Conservation (phyloP, 352 stramenopile genomes). For the Phytophthora vignae region DNA sequence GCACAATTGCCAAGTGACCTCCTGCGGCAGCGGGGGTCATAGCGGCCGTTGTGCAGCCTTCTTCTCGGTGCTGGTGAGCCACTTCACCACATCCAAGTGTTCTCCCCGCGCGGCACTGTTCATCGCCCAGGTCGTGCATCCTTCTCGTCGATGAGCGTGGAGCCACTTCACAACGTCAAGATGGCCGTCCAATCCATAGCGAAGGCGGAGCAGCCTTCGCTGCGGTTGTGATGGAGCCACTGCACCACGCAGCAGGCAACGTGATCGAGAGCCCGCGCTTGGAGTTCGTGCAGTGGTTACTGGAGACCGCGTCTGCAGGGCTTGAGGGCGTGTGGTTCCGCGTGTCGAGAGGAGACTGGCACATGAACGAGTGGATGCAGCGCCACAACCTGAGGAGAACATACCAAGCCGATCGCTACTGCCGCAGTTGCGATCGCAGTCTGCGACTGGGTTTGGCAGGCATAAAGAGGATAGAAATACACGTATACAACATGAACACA, state of each 20-base stretch:
- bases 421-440: too few species aligned
- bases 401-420: background rate
- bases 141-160: slow-evolving; percentile 2
- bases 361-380: slow-evolving; percentile 21
- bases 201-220: slow-evolving; percentile 3
- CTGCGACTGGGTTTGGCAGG: background rate
- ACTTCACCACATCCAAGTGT: slow-evolving; percentile 12
- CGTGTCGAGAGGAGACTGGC: slow-evolving; percentile 11
- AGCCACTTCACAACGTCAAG: slow-evolving; percentile 18
- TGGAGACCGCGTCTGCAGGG: background rate
- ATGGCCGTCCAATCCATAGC: slow-evolving; percentile 17
- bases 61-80: slow-evolving; percentile 6
- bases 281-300: slow-evolving; percentile 22
- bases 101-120: slow-evolving; percentile 4
- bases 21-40: slow-evolving; percentile 1
- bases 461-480: background rate
- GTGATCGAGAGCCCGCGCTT: slow-evolving; percentile 4
- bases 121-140: slow-evolving; percentile 18
- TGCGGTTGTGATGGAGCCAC: slow-evolving; percentile 13
- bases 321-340: slow-evolving; percentile 9
- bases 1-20: slow-evolving; percentile 10
- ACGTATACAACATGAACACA: background rate
- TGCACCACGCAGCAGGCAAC: slow-evolving; percentile 10
- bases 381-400: background rate
- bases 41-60: slow-evolving; percentile 12